Conservation (phyloP, 345 rosid species). For the Sapria himalayana region DNA sequence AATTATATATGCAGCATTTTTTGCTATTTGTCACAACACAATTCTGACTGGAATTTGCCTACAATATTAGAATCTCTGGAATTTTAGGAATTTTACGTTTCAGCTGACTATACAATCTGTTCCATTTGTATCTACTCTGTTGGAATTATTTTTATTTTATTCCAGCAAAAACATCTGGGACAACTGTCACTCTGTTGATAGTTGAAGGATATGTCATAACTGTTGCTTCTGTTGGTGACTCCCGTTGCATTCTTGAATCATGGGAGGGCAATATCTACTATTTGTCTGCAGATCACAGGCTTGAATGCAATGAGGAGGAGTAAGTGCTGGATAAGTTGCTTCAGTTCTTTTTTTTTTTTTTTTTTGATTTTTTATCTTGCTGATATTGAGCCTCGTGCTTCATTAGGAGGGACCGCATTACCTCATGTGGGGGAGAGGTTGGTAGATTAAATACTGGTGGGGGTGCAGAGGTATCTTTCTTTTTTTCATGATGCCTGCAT, state of each 20-base stretch:
- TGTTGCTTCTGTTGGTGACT: slow-evolving; percentile 98
- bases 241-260: slow-evolving; percentile 91
- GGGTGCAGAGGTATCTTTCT: slow-evolving; percentile 68
- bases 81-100: too few relatives aligned
- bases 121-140: too few relatives aligned
- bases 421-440: slow-evolving; percentile 97
- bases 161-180: slow-evolving; percentile 78
- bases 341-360: slow-evolving; percentile 6
- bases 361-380: not conserved
- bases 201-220: slow-evolving; percentile 86
- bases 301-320: slow-evolving; percentile 89
- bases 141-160: too few relatives aligned
- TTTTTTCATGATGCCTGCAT: slow-evolving; percentile 6
- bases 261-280: slow-evolving; percentile 78
- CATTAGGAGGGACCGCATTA: slow-evolving; percentile 69
- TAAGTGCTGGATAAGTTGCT: slow-evolving; percentile 17
- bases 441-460: slow-evolving; percentile 95
- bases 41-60: too few relatives aligned
- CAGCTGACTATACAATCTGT: too few relatives aligned
- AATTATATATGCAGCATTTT: too few relatives aligned
- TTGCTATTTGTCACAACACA: too few relatives aligned
- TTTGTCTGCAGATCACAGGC: slow-evolving; percentile 93
- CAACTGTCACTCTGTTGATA: slow-evolving; percentile 80
- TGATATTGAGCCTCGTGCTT: slow-evolving; percentile 10
- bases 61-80: too few relatives aligned